Evolutionary conservation across 139 green algal species (phyloP).

Genomic region (Chlamydomonas applanata): DNA sequence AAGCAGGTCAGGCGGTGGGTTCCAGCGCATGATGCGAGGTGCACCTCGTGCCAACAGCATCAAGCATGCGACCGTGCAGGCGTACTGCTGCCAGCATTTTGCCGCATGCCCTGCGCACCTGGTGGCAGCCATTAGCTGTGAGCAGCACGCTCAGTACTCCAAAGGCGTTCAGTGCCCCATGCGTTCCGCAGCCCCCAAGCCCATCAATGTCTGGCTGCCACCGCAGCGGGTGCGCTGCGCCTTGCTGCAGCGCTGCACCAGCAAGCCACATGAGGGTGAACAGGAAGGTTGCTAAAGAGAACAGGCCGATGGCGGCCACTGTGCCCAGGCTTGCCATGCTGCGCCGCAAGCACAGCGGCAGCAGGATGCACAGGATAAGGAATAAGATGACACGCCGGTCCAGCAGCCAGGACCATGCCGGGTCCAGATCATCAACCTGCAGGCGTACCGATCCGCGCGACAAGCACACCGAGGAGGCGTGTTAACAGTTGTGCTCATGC

Average conservation of each 20-base stretch:
- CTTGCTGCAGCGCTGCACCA: not conserved
- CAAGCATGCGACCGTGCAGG: too few species aligned
- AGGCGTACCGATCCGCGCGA: too few species aligned
- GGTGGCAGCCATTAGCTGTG: conserved; percentile 1
- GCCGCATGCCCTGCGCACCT: too few species aligned
- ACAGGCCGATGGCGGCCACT: not conserved
- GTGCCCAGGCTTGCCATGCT: not conserved
- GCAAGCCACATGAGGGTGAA: conserved; percentile 1
- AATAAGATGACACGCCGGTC: not conserved
- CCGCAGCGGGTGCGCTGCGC: not conserved
- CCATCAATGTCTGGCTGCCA: not conserved
- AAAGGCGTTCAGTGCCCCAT: not conserved
- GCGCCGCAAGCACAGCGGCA: not conserved
- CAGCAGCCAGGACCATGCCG: not conserved
- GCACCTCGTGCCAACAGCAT: too few species aligned
- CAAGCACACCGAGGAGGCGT: too few species aligned
- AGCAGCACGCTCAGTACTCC: conserved; percentile 6
- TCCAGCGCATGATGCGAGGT: too few species aligned
- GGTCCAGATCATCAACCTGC: not conserved
- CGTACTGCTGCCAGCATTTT: too few species aligned
- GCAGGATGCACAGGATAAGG: not conserved
- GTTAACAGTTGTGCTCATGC: too few species aligned
- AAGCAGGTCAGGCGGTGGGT: not conserved
- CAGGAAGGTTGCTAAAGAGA: not conserved
- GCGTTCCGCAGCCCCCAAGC: not conserved